Evolutionary conservation across 2,329 filamentous ascomycete species (phyloP).

Genomic region (Curvularia lunata): DNA sequence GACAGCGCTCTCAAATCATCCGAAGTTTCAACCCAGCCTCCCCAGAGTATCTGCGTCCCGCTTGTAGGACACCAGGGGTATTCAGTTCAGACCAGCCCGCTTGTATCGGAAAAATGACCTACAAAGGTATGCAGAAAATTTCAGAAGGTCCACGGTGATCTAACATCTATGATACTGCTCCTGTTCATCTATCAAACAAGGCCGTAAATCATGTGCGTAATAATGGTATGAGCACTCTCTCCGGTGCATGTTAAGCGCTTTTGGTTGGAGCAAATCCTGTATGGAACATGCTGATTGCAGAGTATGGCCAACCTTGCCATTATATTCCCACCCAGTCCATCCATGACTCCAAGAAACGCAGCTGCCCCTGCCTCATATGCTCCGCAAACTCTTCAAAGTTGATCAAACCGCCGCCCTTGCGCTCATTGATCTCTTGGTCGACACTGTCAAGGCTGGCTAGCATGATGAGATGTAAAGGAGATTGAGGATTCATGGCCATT

Average conservation of each 20-base stretch:
- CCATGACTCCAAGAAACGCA: constrained; percentile 85
- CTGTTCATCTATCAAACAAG: not conserved
- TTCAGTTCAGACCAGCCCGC: not conserved
- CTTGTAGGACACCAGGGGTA: not conserved
- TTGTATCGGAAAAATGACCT: not conserved
- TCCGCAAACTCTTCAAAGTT: constrained; percentile 80
- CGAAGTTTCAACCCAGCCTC: not conserved
- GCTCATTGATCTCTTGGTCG: constrained; percentile 70
- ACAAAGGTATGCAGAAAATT: not conserved
- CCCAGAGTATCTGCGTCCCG: not conserved
- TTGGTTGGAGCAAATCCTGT: not conserved
- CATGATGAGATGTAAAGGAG: constrained; percentile 37
- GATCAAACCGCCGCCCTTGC: constrained; percentile 81
- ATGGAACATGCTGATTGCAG: not conserved
- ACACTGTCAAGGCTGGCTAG: constrained; percentile 65
- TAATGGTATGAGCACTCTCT: not conserved
- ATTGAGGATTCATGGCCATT: constrained; percentile 24
- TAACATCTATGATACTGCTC: not conserved
- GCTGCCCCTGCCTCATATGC: constrained; percentile 69
- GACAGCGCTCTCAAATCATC: not conserved
- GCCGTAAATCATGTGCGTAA: not conserved
- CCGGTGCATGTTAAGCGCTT: not conserved
- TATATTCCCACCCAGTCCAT: constrained; percentile 71
- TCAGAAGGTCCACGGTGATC: not conserved
- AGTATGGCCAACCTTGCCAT: not conserved